phyloP scores from a whole-genome alignment of 257 asterid genomes.

The Coffea eugenioides region DNA sequence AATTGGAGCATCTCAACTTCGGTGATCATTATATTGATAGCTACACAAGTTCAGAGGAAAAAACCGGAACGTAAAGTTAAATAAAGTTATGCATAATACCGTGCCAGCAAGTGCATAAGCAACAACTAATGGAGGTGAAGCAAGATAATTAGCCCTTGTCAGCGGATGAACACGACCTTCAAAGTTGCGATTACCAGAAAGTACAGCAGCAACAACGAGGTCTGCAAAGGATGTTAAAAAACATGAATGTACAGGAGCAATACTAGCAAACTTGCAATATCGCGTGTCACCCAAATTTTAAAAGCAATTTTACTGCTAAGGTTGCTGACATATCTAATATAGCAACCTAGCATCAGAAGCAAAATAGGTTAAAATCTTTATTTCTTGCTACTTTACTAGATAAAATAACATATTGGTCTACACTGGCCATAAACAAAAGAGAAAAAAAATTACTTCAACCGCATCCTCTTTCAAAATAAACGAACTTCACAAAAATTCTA shows the following conservation, averaged over 20 bases:
- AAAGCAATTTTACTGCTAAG: neutral
- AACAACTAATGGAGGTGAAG: conserved; percentile 84
- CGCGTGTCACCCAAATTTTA: neutral
- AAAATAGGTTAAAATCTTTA: neutral
- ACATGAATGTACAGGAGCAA: neutral
- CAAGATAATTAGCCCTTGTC: conserved; percentile 91
- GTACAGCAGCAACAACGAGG: conserved; percentile 87
- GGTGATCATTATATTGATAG: neutral
- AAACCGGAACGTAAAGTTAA: neutral
- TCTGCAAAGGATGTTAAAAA: conserved; percentile 40
- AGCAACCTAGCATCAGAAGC: neutral
- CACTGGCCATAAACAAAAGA: no score
- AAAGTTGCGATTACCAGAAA: conserved; percentile 88
- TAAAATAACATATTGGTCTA: neutral
- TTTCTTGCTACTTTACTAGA: neutral
- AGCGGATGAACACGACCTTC: conserved; percentile 95
- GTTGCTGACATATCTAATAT: neutral
- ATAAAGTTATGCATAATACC: conserved; percentile 38
- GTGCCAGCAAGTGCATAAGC: conserved; percentile 97
- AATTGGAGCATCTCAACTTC: neutral
- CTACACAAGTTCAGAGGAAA: neutral
- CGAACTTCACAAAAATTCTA: neutral
- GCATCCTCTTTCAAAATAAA: neutral
- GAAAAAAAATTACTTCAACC: neutral
- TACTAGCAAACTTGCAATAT: neutral